Evolutionary conservation across 305 asterid species (phyloP).

Genomic region (Fraxinus xanthoxyloides): DNA sequence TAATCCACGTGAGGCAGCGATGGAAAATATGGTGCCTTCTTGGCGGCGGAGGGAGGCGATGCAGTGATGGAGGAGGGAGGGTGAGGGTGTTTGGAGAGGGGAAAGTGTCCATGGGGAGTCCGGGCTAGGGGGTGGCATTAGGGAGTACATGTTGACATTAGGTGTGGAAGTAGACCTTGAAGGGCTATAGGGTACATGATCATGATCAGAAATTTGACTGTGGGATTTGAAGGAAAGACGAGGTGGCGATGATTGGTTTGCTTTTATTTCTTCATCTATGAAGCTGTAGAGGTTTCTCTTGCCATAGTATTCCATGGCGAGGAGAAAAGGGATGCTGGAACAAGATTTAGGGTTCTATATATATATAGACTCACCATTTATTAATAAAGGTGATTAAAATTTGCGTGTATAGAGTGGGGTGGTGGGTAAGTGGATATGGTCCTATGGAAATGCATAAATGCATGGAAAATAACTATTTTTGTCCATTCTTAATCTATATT

Average conservation of each 20-base stretch:
- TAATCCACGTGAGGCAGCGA: conserved; percentile 53
- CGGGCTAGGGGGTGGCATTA: conserved; percentile 56
- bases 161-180: conserved; percentile 44
- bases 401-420: not conserved
- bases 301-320: conserved; percentile 31
- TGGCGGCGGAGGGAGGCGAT: conserved; percentile 84
- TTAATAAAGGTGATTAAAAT: not conserved
- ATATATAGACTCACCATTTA: not conserved
- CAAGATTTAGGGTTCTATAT: not conserved
- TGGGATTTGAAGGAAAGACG: conserved; percentile 43
- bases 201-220: conserved; percentile 34
- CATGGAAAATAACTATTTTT: not conserved
- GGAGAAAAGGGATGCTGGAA: not conserved
- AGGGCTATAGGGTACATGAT: conserved; percentile 59
- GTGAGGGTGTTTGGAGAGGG: conserved; percentile 79
- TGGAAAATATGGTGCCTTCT: conserved; percentile 66
- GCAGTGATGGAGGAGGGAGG: conserved; percentile 80
- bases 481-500: not conserved
- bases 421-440: no score
- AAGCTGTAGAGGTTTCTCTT: conserved; percentile 39
- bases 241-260: conserved; percentile 45
- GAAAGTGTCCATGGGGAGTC: conserved; percentile 90
- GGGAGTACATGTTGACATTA: conserved; percentile 32
- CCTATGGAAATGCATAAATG: no score
- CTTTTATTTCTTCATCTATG: conserved; percentile 32